Evolutionary conservation across 805 yeast genomes (phyloP), one percentile per base, ranked within the genome.

Genomic region (Yamadazyma scolyti): DNA sequence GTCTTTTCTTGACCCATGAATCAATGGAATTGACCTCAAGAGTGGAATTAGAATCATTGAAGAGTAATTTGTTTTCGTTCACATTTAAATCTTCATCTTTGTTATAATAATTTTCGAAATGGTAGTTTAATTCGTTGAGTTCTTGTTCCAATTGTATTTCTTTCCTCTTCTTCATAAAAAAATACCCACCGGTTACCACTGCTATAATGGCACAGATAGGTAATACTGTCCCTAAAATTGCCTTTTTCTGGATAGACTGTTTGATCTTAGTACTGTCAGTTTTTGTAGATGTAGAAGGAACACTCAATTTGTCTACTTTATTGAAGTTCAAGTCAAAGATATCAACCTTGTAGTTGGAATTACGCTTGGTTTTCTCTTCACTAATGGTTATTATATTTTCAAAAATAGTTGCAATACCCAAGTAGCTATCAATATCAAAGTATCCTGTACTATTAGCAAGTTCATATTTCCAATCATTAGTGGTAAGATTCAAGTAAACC

Each of bases 1-100:
- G 68, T 39, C 78, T 50, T 45, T 74, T 74, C 17, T 64, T 56
- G 25, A 65, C 63, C 79, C 79, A 74, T 14, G 76, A 70, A 36
- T 66, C 68, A 15, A 75, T 66, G 4, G 78, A 72, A 7, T 67
- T 52, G 16, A 57, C 69, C 30, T 71, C 79, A 19, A 65, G 41
- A 1, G 71, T 63, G 2, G 65, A 59, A 19, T 37, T 47, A 3
- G 58, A 48, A 32, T 65, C 70, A 36, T 56, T 54, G 17, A 37
- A 31, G 3, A 38, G 20, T 16, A 31, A 25, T 3, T 20, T 28
- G 10, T 33, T 27, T 7, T 16, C 23, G 7, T 23, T 16, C 9
- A 21, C 20, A 4, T 20, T 22, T 9, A 33, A 38, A 20, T 43
- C 45, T 14, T 55, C 54, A 20, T 28, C 31, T 15, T 38, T 37